A percentile compares a stretch with the other conserved stretches of the same genome.
These are phyloP conservation scores for Ophiosphaerella narmari DNA, from an alignment of 2,329 filamentous ascomycete genomes.

Conservation along the genomic window DNA sequence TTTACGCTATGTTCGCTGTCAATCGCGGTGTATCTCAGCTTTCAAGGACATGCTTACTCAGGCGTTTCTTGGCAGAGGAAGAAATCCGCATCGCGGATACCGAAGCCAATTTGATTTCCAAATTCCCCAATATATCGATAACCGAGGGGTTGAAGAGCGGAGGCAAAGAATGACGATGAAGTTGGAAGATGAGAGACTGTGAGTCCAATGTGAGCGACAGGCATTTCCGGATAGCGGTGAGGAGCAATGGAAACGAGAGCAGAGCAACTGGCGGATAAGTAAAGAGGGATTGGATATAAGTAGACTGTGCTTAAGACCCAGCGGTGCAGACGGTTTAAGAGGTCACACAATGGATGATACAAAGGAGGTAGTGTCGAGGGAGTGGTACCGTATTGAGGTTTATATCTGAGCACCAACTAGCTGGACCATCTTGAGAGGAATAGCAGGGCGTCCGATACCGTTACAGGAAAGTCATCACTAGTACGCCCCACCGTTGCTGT, in stretches of 20 bases:
- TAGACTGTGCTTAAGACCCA: conserved; percentile 16
- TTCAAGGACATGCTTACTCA: conserved; percentile 51
- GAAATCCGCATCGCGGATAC: conserved; percentile 64
- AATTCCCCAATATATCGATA: conserved; percentile 71
- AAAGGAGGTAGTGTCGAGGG: conserved; percentile 12
- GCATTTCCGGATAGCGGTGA: conserved; percentile 53
- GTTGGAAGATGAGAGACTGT: conserved; percentile 78
- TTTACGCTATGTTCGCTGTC: conserved; percentile 44
- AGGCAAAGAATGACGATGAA: conserved; percentile 82
- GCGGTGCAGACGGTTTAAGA: conserved; percentile 8
- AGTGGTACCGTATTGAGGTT: conserved; percentile 33
- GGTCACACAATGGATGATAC: conserved; percentile 15
- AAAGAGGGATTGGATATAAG: background rate
- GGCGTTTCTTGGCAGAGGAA: conserved; percentile 66
- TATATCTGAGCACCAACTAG: conserved; percentile 36
- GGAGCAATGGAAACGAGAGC: conserved; percentile 12
- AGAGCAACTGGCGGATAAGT: conserved; percentile 6
- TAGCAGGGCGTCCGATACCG: conserved; percentile 36
- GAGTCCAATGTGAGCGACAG: conserved; percentile 65
- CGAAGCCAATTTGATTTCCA: conserved; percentile 65
- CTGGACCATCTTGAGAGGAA: conserved; percentile 29
- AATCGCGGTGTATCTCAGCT: conserved; percentile 25
- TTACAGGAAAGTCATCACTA: conserved; percentile 38
- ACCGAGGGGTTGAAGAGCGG: conserved; percentile 76
- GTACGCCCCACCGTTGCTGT: conserved; percentile 42